Percentiles rank a stretch among this genome's conserved stretches.
phyloP scores from a whole-genome alignment of 2,329 filamentous ascomycete genomes.

The Ploettnerulaceae sp. region DNA sequence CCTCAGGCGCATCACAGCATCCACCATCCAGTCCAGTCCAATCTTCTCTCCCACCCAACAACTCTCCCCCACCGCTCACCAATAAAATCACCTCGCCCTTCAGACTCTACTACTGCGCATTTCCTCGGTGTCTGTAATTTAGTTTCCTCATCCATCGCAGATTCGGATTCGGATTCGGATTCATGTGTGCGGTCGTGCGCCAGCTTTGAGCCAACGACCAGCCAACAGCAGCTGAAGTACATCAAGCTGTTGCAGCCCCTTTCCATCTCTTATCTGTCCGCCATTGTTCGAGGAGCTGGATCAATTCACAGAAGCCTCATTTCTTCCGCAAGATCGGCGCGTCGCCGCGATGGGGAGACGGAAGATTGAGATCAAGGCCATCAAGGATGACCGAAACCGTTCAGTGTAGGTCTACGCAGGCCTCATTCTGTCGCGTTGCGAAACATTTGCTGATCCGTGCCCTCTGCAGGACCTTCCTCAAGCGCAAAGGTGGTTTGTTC shows the following conservation, averaged over 20 bases:
- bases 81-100: background rate
- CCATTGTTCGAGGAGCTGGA: conserved; percentile 27
- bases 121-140: conserved; percentile 12
- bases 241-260: conserved; percentile 18
- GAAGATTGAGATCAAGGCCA: conserved; percentile 99
- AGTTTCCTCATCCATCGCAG: conserved; percentile 12
- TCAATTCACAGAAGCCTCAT: conserved; percentile 28
- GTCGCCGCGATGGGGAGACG: conserved; percentile 75
- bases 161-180: conserved; percentile 5
- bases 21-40: too few species aligned
- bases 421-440: conserved; percentile 5
- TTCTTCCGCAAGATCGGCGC: conserved; percentile 31
- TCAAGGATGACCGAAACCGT: conserved; percentile 96
- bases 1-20: too few species aligned
- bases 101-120: background rate
- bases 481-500: conserved; percentile 97
- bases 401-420: conserved; percentile 65
- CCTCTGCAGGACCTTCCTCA: conserved; percentile 79
- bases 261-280: background rate
- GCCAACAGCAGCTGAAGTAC: conserved; percentile 11
- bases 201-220: conserved; percentile 17
- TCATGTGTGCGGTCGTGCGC: conserved; percentile 21
- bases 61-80: conserved; percentile 4
- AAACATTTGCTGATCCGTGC: conserved; percentile 15
- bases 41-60: too few species aligned